Evolutionary conservation across 805 yeast species (phyloP), one percentile per base, ranked within the genome.

Genomic region (Diddensiella santjacobensis): DNA sequence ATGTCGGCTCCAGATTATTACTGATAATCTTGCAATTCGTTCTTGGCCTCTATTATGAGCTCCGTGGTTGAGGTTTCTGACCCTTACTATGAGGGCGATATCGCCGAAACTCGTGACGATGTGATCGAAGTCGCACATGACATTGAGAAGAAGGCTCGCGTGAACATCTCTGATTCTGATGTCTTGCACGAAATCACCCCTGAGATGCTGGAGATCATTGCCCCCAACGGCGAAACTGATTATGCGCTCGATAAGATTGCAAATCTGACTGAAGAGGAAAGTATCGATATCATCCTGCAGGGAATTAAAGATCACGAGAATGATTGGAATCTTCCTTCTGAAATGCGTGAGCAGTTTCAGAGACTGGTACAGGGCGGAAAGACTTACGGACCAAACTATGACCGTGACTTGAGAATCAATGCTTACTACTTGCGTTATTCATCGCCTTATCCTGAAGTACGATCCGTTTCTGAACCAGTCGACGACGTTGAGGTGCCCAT

Each of bases 361-460:
- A 66, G 22, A 74, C 52, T 48, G 6, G 37, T 48, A 19, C 39
- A 43, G 33, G 51, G 51, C 26, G 47, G 43, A 10, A 39, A 48
- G 36, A 22, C 31, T 3, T 42, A 44, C 30, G 53, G 49, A 4
- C 43, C 44, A 3, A n/a, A 44, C 44, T 51, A 48, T 24, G 49
- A 45, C 19, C 38, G 43, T 29, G 54, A 51, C 20, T 36, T 45
- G 19, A 20, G 45, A 20, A 33, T 48, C 22, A 37, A 51, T 17
- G 54, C 54, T 2, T 43, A 31, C 10, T 38, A 46, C 8, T 35
- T 51, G 39, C 18, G 48, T 15, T 53, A 47, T 45, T 44, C 72
- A 68, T 75, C 80, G 1, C 81, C 81, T 3, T 77, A 77, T 50
- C 80, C 81, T 3, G 83, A 78, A 57, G 78, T 78, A 15, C 62